Base-by-base conservation (phyloP, 2,329 filamentous ascomycete genomes). In the Zasmidium angulare region DNA sequence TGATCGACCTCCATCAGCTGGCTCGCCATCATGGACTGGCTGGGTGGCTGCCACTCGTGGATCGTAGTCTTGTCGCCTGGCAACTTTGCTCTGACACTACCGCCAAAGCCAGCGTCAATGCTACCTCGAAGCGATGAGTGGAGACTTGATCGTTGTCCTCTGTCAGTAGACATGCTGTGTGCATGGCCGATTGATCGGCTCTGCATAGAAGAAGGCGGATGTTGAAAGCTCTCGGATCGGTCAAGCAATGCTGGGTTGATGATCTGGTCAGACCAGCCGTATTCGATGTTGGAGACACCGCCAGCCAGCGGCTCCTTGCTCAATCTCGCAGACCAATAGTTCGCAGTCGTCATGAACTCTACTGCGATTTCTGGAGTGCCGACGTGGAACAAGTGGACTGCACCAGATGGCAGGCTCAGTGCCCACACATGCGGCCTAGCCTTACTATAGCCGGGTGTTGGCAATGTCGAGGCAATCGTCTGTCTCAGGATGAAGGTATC, bases 361-460 rank as follows among this genome's bases (percentile, higher is more conserved):
- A 89, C 89, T 68, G 93, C 90, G 69, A 98, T 96, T 68, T 99
- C 95, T 0, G 91, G 86, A 0, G 95, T 99, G 57, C 95, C 95
- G 51, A 95, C 95, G 71, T 98, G 93, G 82, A 99, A 99, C n/a
- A 99, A 83, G 73, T 99, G 95, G 0, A 99, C 93, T 0, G 93
- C 93, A 12, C 95, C 95, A 1, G 88, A 96, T 0, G 95, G 93
- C 49, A 99, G 80, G 63, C 90, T 96, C 53, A 99, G 79, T 1
- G 95, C 93, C 89, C 93, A 99, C 1, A 99, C 95, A 73, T 98
- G 87, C 3, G 93, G 93, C 11, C 95, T 84, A 24, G 87, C 85
- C 70, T 96, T 92, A 31, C 92, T 97, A 76, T 98, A 98, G 11
- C 95, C 95, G 0, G 95, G 93, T 0, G 92, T 84, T 9, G 95